These are phyloP conservation scores for Trichoderma aggressivum DNA, from an alignment of 2,329 filamentous ascomycete genomes.

Conservation along the genomic window DNA sequence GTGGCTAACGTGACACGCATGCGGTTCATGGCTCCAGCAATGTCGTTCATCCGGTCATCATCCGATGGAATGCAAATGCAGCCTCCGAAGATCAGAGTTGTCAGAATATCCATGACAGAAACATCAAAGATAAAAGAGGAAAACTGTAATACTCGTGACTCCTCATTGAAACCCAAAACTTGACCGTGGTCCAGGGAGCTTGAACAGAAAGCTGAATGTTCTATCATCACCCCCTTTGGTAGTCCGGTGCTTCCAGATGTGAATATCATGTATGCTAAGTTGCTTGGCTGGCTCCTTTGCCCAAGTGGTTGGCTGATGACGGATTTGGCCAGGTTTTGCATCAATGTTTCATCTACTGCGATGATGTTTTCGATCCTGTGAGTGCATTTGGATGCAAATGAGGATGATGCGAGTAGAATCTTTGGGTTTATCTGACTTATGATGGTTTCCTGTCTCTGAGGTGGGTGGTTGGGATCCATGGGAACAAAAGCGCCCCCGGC, in stretches of 20 bases:
- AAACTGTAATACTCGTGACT: background rate
- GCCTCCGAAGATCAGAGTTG: background rate
- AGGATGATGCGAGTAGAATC: background rate
- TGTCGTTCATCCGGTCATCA: background rate
- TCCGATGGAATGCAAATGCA: background rate
- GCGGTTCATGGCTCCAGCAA: background rate
- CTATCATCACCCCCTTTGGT: slow-evolving; percentile 53
- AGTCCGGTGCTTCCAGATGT: slow-evolving; percentile 57
- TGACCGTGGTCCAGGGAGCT: background rate
- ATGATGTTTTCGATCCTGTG: background rate
- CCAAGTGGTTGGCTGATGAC: too few species aligned
- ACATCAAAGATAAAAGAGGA: background rate
- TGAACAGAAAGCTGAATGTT: background rate
- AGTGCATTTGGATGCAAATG: background rate
- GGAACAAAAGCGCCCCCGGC: slow-evolving; percentile 20
- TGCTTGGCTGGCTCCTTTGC: background rate
- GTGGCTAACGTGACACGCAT: background rate
- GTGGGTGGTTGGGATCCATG: slow-evolving; percentile 15
- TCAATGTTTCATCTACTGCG: too few species aligned
- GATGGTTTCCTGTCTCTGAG: background rate
- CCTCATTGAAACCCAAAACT: background rate
- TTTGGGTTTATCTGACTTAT: background rate
- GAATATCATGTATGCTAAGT: slow-evolving; percentile 49
- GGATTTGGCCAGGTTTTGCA: background rate
- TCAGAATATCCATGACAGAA: background rate